Conservation (phyloP, 805 yeast species). For the Komagataella mondaviorum region DNA sequence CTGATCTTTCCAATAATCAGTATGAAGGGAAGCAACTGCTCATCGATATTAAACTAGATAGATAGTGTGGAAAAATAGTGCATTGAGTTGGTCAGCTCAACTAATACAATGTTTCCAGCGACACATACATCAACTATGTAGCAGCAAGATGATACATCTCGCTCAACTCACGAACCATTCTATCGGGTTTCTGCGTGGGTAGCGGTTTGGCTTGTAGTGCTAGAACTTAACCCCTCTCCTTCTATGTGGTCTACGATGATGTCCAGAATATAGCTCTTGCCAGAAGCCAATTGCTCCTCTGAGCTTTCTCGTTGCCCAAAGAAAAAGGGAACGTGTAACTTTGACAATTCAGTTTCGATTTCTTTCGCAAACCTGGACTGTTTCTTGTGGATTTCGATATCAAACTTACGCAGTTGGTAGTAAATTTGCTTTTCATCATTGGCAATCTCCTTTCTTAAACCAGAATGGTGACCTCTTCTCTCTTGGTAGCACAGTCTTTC, state of each 20-base stretch:
- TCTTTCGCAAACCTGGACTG: background rate
- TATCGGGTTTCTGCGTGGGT: background rate
- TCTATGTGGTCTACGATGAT: background rate
- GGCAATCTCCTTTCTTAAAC: background rate
- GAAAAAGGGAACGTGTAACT: background rate
- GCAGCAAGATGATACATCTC: background rate
- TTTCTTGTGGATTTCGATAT: background rate
- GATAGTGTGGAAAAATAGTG: background rate
- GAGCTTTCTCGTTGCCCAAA: background rate
- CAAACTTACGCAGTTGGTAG: background rate
- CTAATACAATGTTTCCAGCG: constrained; percentile 2
- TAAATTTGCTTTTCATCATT: background rate
- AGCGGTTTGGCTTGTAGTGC: background rate
- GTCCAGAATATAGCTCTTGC: background rate
- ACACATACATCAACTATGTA: constrained; percentile 1
- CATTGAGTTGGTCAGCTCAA: background rate
- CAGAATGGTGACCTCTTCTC: background rate
- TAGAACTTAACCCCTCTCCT: background rate
- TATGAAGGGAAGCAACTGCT: background rate
- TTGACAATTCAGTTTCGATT: background rate
- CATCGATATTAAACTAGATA: background rate
- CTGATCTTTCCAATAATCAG: background rate
- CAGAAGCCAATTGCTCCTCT: background rate
- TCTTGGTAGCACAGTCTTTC: background rate
- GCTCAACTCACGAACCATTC: background rate